These are phyloP conservation scores for Bombardia bombarda DNA, from an alignment of 495 filamentous ascomycete genomes.

Conservation along the genomic window DNA sequence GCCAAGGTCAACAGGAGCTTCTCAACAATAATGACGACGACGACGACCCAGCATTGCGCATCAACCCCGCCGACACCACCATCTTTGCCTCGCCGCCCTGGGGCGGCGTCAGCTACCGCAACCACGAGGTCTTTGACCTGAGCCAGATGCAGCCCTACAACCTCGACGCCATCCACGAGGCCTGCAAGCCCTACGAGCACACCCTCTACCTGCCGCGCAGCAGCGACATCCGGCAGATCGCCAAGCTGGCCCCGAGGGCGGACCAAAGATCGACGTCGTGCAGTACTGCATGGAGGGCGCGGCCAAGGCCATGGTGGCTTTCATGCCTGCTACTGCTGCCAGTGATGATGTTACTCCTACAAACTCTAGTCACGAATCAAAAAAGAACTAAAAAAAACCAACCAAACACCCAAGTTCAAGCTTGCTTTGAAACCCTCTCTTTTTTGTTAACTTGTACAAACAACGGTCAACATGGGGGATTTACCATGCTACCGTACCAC, in stretches of 20 bases:
- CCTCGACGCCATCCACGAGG: conserved; percentile 50
- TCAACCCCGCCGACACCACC: conserved; percentile 37
- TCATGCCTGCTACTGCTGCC: conserved; percentile 28
- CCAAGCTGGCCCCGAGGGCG: conserved; percentile 40
- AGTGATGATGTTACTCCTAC: neutral
- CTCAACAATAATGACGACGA: conserved; percentile 4
- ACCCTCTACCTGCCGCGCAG: conserved; percentile 84
- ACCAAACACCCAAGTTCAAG: too few species aligned
- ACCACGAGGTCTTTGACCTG: conserved; percentile 76
- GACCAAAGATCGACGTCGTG: conserved; percentile 57
- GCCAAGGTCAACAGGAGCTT: too few species aligned
- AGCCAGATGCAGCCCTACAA: conserved; percentile 81
- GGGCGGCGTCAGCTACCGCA: conserved; percentile 81
- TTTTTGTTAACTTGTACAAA: too few species aligned
- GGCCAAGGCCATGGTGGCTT: conserved; percentile 66
- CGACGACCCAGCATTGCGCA: conserved; percentile 27
- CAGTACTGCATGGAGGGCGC: conserved; percentile 90
- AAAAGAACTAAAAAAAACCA: neutral
- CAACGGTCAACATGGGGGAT: too few species aligned
- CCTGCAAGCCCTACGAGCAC: conserved; percentile 45
- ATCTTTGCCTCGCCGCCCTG: conserved; percentile 92
- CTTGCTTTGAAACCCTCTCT: too few species aligned
- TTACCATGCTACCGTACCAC: too few species aligned
- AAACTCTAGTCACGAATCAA: neutral
- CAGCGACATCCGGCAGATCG: conserved; percentile 78